Conservation (phyloP, 2,329 filamentous ascomycete genomes). For the Ophiostoma sp. region DNA sequence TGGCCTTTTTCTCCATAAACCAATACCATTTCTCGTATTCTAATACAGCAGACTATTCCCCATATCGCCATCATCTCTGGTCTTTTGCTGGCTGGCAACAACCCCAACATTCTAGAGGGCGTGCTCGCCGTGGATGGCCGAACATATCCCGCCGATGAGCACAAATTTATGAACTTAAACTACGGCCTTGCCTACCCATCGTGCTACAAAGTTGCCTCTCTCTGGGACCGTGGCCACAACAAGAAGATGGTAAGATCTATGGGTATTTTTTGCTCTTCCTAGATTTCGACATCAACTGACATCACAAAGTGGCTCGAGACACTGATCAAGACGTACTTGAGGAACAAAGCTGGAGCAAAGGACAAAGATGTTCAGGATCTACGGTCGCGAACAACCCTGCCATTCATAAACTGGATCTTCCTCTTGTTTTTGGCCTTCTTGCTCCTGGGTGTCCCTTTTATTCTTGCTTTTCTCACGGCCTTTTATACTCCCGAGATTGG, state of each 20-base stretch:
- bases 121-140: conserved; percentile 27
- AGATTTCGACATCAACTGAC: neutral
- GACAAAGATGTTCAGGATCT: conserved; percentile 27
- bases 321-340: conserved; percentile 23
- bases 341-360: too few species aligned
- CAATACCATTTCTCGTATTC: neutral
- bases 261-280: neutral
- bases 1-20: neutral
- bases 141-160: neutral
- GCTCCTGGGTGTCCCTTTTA: conserved; percentile 27
- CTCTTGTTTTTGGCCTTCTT: conserved; percentile 26
- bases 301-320: conserved; percentile 28
- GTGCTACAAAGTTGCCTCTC: conserved; percentile 31
- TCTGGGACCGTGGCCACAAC: conserved; percentile 30
- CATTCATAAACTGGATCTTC: conserved; percentile 26
- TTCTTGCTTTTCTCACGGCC: conserved; percentile 29
- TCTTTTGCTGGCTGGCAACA: conserved; percentile 32
- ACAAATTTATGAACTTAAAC: conserved; percentile 6
- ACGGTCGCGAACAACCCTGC: conserved; percentile 23
- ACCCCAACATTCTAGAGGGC: conserved; percentile 32
- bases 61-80: conserved; percentile 31
- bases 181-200: conserved; percentile 29
- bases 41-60: conserved; percentile 28
- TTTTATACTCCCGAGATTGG: conserved; percentile 30
- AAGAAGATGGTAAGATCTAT: conserved; percentile 25